These are phyloP conservation scores for Lecanicillium sp. DNA, from an alignment of 2,329 filamentous ascomycete genomes.

Conservation along the genomic window DNA sequence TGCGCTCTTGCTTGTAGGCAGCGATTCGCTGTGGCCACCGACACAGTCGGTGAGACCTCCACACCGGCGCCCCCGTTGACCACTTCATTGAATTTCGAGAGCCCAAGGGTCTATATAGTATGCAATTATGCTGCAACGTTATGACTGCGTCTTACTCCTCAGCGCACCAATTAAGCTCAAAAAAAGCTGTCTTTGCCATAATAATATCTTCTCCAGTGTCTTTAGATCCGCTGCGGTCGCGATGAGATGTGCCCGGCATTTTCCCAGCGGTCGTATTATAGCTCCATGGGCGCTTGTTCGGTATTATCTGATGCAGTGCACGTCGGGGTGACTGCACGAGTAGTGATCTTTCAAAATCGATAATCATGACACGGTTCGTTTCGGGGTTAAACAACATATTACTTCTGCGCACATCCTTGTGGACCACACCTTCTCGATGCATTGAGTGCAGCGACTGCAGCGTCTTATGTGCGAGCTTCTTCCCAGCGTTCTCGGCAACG, in stretches of 20 bases:
- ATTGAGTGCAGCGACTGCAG: slow-evolving; percentile 14
- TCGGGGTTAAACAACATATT: slow-evolving; percentile 21
- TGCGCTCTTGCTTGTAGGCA: too few species aligned
- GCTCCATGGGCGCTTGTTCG: slow-evolving; percentile 13
- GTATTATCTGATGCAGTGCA: slow-evolving; percentile 13
- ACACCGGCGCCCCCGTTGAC: too few species aligned
- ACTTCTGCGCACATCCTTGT: slow-evolving; percentile 15
- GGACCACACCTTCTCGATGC: slow-evolving; percentile 17
- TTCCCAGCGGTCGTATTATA: neutral
- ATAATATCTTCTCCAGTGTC: neutral
- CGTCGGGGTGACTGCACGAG: slow-evolving; percentile 13
- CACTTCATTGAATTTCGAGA: too few species aligned
- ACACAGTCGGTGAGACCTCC: too few species aligned
- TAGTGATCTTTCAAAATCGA: slow-evolving; percentile 23
- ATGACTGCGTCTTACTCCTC: neutral
- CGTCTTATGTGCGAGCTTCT: slow-evolving; percentile 11
- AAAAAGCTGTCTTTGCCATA: neutral
- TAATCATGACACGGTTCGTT: slow-evolving; percentile 18
- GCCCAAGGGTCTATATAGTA: too few species aligned
- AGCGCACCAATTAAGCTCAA: neutral
- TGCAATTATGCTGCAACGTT: too few species aligned
- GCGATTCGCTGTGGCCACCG: too few species aligned
- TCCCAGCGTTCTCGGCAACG: neutral
- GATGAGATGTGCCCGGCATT: neutral
- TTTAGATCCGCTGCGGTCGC: neutral